These are phyloP conservation scores for Gossypium schwendimanii DNA, from an alignment of 441 rosid species.

Conservation along the genomic window DNA sequence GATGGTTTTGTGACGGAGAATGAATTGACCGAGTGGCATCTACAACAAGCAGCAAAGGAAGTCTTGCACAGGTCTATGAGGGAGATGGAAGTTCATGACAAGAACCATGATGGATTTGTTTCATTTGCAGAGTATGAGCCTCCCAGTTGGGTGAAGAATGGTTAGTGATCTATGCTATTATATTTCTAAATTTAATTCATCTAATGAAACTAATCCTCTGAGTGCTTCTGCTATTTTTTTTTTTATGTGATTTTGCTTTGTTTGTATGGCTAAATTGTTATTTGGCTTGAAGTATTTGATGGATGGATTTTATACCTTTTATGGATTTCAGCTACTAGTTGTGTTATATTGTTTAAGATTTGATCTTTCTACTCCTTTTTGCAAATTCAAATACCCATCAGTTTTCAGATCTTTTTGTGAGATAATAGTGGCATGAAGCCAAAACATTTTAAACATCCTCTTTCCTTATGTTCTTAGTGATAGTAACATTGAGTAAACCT, in stretches of 20 bases:
- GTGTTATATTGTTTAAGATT: neutral
- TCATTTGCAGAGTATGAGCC: constrained; percentile 86
- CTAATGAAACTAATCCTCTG: neutral
- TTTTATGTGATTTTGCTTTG: neutral
- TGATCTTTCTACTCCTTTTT: neutral
- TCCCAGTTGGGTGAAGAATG: constrained; percentile 77
- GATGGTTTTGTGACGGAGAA: constrained; percentile 68
- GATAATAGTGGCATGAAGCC: neutral
- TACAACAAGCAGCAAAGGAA: constrained; percentile 63
- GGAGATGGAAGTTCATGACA: constrained; percentile 87
- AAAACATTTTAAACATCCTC: neutral
- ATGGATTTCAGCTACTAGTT: neutral
- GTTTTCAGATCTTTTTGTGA: neutral
- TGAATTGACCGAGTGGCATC: constrained; percentile 83
- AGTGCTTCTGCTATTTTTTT: neutral
- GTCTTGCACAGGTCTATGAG: constrained; percentile 71
- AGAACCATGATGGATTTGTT: constrained; percentile 67
- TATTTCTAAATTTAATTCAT: neutral
- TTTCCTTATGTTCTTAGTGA: neutral
- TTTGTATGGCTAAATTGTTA: neutral
- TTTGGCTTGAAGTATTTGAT: neutral
- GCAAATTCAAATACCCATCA: neutral
- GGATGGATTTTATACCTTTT: neutral
- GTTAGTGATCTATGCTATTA: constrained; percentile 23
- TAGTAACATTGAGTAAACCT: neutral